A percentile compares a stretch with the other conserved stretches of the same genome.
Evolutionary conservation across 345 rosid genomes (phyloP).

Genomic region (Cardamine chenopodiifolia): DNA sequence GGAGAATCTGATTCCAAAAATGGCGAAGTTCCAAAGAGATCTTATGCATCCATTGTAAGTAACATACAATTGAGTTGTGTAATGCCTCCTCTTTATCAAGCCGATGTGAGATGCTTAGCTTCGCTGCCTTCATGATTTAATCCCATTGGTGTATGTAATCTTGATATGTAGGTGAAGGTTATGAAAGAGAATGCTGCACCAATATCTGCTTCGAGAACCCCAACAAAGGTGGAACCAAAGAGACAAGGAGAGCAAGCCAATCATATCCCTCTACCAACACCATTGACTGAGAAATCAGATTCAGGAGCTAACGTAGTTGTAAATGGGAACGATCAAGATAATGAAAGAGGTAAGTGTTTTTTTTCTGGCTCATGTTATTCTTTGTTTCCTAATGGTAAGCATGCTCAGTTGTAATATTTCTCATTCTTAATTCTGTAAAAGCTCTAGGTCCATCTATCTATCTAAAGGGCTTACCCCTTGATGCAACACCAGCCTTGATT

Average conservation of each 20-base stretch:
- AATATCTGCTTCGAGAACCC: slow-evolving; percentile 48
- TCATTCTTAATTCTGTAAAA: slow-evolving; percentile 36
- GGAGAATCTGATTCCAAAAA: slow-evolving; percentile 53
- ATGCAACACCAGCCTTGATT: slow-evolving; percentile 62
- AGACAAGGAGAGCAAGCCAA: slow-evolving; percentile 58
- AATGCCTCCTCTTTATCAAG: slow-evolving; percentile 7
- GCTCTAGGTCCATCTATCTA: slow-evolving; percentile 86
- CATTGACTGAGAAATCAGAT: slow-evolving; percentile 49
- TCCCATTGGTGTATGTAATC: background rate
- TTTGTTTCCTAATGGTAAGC: background rate
- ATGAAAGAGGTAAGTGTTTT: slow-evolving; percentile 49
- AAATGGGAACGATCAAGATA: slow-evolving; percentile 67
- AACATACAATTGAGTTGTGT: slow-evolving; percentile 3
- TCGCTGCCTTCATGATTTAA: slow-evolving; percentile 1
- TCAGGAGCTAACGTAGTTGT: slow-evolving; percentile 51
- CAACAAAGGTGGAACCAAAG: slow-evolving; percentile 58
- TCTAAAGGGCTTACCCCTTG: slow-evolving; percentile 77
- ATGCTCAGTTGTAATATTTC: slow-evolving; percentile 5
- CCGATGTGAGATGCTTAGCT: background rate
- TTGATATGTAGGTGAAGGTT: slow-evolving; percentile 64
- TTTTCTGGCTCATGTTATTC: background rate
- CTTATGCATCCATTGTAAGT: slow-evolving; percentile 93
- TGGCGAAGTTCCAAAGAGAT: slow-evolving; percentile 80
- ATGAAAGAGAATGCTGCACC: slow-evolving; percentile 67
- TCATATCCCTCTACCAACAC: slow-evolving; percentile 51